Percentiles rank a stretch among this genome's conserved stretches.
phyloP scores from a whole-genome alignment of 495 filamentous ascomycete genomes.

The Trichoderma gamsii region DNA sequence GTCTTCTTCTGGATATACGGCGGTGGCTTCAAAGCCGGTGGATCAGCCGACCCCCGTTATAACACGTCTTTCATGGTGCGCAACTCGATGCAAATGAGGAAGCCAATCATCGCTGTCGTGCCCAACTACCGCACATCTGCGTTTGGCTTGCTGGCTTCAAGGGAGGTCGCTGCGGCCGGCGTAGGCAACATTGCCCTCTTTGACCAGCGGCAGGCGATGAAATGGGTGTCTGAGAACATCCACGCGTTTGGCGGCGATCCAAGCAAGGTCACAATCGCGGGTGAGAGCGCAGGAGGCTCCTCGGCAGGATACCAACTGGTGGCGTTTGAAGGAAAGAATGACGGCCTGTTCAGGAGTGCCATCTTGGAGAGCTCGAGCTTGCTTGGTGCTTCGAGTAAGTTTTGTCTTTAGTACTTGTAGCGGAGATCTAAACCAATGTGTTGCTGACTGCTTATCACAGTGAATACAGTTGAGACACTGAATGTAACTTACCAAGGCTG shows the following conservation, averaged over 20 bases:
- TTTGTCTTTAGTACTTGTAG: background rate
- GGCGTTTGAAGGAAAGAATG: constrained; percentile 25
- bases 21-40: constrained; percentile 1
- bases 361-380: constrained; percentile 31
- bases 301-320: constrained; percentile 32
- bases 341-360: constrained; percentile 39
- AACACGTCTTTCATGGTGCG: constrained; percentile 43
- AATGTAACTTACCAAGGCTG: constrained; percentile 12
- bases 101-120: constrained; percentile 52
- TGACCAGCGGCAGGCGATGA: constrained; percentile 33
- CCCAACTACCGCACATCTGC: constrained; percentile 43
- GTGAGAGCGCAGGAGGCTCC: constrained; percentile 59
- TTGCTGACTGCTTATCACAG: background rate
- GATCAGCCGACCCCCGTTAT: constrained; percentile 26
- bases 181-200: constrained; percentile 46
- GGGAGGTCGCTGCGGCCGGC: background rate
- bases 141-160: constrained; percentile 54
- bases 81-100: constrained; percentile 44
- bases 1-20: constrained; percentile 14
- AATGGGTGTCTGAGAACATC: constrained; percentile 66
- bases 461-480: constrained; percentile 16
- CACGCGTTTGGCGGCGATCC: constrained; percentile 61
- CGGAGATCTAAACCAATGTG: background rate
- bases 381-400: constrained; percentile 15
- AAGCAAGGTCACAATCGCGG: constrained; percentile 54